phyloP scores from a whole-genome alignment of 2,329 filamentous ascomycete genomes.

The Phyllosticta paracitricarpa region DNA sequence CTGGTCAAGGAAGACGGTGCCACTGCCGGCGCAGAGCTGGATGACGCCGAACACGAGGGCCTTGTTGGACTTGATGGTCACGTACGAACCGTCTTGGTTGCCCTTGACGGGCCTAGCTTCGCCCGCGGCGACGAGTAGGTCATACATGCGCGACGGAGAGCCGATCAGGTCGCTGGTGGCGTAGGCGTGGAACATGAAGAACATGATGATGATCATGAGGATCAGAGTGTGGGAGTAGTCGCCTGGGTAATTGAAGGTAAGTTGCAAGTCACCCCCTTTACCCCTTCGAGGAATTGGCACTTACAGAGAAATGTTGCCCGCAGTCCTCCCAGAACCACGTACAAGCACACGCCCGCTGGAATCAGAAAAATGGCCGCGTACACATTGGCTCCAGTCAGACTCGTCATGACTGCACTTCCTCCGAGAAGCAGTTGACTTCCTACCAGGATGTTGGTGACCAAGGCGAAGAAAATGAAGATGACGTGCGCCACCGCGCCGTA shows the following conservation, averaged over 20 bases:
- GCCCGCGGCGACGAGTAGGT: slow-evolving; percentile 29
- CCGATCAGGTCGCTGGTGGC: slow-evolving; percentile 30
- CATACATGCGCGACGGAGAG: slow-evolving; percentile 30
- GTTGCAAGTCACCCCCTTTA: not conserved
- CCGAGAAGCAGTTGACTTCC: slow-evolving; percentile 27
- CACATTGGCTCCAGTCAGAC: slow-evolving; percentile 34
- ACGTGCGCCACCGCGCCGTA: slow-evolving; percentile 38
- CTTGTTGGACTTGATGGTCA: slow-evolving; percentile 32
- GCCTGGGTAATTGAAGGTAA: not conserved
- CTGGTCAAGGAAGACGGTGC: slow-evolving; percentile 28
- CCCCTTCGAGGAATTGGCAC: not conserved
- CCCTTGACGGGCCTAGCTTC: slow-evolving; percentile 27
- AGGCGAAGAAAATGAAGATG: slow-evolving; percentile 41
- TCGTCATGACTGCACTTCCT: slow-evolving; percentile 34
- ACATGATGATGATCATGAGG: slow-evolving; percentile 35
- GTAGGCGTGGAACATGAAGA: slow-evolving; percentile 35
- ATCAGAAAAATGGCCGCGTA: slow-evolving; percentile 36
- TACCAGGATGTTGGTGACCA: slow-evolving; percentile 46
- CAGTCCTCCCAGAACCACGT: slow-evolving; percentile 27
- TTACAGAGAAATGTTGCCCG: slow-evolving; percentile 33
- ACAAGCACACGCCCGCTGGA: slow-evolving; percentile 29
- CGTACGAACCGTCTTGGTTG: slow-evolving; percentile 32
- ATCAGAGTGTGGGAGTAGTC: slow-evolving; percentile 32
- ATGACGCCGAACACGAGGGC: slow-evolving; percentile 36
- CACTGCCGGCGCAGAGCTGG: slow-evolving; percentile 28